phyloP scores from a whole-genome alignment of 2,329 filamentous ascomycete species.

The Amauroascus verrucosus region DNA sequence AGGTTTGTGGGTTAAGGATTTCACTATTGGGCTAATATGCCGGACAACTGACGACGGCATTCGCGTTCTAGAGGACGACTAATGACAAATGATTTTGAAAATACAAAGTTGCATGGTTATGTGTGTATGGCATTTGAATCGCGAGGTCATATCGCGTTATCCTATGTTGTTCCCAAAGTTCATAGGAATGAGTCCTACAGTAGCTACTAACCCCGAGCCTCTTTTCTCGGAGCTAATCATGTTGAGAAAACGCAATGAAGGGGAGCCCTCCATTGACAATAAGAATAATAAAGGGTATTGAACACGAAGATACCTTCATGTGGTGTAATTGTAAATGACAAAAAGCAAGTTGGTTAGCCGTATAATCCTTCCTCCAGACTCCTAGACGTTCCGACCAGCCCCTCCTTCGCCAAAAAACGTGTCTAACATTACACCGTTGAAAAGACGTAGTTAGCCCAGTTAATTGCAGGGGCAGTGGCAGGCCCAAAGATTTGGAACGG shows the following conservation, averaged over 20 bases:
- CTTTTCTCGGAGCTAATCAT: background rate
- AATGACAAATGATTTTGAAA: too few relatives aligned
- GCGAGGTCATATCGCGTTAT: too few relatives aligned
- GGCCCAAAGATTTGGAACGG: slow-evolving; percentile 35
- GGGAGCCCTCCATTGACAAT: background rate
- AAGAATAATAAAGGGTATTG: background rate
- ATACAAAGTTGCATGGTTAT: too few relatives aligned
- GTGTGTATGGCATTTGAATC: too few relatives aligned
- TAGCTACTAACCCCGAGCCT: too few relatives aligned
- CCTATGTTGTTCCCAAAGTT: too few relatives aligned
- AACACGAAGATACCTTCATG: background rate
- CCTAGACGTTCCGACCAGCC: background rate
- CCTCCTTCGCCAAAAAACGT: background rate
- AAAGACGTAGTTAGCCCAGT: slow-evolving; percentile 38
- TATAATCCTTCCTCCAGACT: background rate
- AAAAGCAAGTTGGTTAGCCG: background rate
- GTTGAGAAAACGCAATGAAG: background rate
- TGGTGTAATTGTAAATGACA: background rate
- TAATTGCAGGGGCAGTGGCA: slow-evolving; percentile 31
- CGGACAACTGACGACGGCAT: background rate
- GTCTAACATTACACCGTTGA: slow-evolving; percentile 27
- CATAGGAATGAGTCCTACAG: too few relatives aligned
- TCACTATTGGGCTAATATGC: background rate
- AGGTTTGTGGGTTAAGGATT: background rate
- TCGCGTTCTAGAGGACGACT: too few relatives aligned